A percentile compares a stretch with the other conserved stretches of the same genome.
phyloP scores from a whole-genome alignment of 495 filamentous ascomycete genomes.

The Chaetomidium leptoderma region DNA sequence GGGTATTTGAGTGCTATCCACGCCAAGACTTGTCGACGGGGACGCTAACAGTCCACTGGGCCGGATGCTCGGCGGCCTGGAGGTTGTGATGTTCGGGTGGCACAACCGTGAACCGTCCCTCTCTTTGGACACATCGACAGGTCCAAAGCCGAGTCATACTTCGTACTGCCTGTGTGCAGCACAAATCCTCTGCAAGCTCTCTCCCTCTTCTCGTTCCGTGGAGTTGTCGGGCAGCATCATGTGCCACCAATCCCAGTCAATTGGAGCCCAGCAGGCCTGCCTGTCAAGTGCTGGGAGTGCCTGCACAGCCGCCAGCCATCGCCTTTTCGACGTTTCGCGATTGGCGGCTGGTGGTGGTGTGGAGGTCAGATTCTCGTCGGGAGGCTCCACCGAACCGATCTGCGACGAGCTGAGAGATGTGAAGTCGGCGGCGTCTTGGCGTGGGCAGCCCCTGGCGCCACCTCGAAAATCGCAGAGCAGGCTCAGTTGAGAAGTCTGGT shows the following conservation, averaged over 20 bases:
- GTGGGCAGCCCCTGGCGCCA: slow-evolving; percentile 1
- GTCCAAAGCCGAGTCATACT: too few species aligned
- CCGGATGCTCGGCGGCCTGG: neutral
- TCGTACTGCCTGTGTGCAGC: neutral
- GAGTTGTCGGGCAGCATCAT: neutral
- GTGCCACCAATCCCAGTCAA: neutral
- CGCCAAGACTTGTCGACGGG: slow-evolving; percentile 3
- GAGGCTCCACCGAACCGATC: slow-evolving; percentile 1
- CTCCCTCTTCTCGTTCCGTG: neutral
- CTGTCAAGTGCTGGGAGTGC: too few species aligned
- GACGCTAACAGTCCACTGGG: slow-evolving; percentile 7
- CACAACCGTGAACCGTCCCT: neutral
- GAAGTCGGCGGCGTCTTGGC: neutral
- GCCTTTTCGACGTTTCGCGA: slow-evolving; percentile 10
- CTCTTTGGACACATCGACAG: neutral
- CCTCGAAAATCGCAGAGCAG: slow-evolving; percentile 2
- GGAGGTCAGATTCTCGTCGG: slow-evolving; percentile 2
- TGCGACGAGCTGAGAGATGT: neutral
- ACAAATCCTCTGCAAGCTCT: neutral
- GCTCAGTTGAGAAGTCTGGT: neutral
- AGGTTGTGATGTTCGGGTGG: neutral
- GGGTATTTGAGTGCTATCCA: neutral
- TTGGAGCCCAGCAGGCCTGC: neutral
- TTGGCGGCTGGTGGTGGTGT: slow-evolving; percentile 4
- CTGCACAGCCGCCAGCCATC: slow-evolving; percentile 18